Conservation (phyloP, 345 rosid genomes). For the Reutealis trisperma region DNA sequence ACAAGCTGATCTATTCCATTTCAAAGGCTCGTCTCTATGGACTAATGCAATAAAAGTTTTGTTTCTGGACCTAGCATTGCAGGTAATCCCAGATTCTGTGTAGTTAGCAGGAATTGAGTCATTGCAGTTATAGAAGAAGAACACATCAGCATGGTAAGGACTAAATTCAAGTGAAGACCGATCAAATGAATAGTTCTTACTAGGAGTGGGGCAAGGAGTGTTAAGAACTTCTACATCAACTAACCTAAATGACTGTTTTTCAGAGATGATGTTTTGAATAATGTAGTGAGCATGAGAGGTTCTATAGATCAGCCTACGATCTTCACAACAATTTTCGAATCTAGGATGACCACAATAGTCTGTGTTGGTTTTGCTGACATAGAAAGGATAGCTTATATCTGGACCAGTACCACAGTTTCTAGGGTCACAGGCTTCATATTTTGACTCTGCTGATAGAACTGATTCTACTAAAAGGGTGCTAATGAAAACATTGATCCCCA, state of each 20-base stretch:
- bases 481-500: slow-evolving; percentile 10
- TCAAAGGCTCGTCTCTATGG: slow-evolving; percentile 14
- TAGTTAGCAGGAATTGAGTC: slow-evolving; percentile 13
- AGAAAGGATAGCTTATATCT: slow-evolving; percentile 38
- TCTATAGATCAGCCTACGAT: slow-evolving; percentile 16
- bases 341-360: slow-evolving; percentile 31
- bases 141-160: slow-evolving; percentile 25
- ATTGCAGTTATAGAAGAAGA: slow-evolving; percentile 30
- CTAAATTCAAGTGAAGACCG: slow-evolving; percentile 26
- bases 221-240: slow-evolving; percentile 15
- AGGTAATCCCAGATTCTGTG: slow-evolving; percentile 5
- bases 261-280: slow-evolving; percentile 23
- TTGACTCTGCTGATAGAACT: slow-evolving; percentile 14
- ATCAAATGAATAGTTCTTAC: slow-evolving; percentile 31
- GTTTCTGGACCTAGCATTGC: not conserved
- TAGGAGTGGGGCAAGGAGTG: slow-evolving; percentile 25
- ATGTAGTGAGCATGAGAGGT: slow-evolving; percentile 26
- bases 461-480: not conserved
- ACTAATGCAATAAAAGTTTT: slow-evolving; percentile 26
- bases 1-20: slow-evolving; percentile 13
- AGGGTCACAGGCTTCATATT: slow-evolving; percentile 31
- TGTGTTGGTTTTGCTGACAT: slow-evolving; percentile 4
- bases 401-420: slow-evolving; percentile 33
- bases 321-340: slow-evolving; percentile 21
- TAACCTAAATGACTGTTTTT: slow-evolving; percentile 22